Percentiles rank a stretch among this genome's conserved stretches.
phyloP scores from a whole-genome alignment of 1,284 basidiomycete genomes.

The Trametes versicolor region DNA sequence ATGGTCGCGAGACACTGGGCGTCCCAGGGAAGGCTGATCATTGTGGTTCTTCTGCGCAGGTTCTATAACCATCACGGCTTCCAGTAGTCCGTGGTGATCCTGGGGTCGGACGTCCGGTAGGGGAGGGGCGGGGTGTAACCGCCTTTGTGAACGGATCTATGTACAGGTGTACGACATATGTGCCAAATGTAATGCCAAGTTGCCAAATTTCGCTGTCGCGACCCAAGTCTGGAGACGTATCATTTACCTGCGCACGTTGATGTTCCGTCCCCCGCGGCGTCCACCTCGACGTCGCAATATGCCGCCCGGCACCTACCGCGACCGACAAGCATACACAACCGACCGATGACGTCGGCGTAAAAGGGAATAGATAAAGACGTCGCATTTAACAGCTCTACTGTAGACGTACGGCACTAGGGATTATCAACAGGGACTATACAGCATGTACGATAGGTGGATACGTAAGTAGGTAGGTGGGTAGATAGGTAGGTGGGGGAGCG shows the following conservation, averaged over 20 bases:
- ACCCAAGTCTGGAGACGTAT: neutral
- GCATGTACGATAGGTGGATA: conserved; percentile 3
- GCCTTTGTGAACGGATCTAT: neutral
- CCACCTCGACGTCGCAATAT: neutral
- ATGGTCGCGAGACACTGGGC: neutral
- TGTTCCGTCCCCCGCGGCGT: neutral
- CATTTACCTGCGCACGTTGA: neutral
- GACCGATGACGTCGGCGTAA: neutral
- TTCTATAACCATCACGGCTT: conserved; percentile 39
- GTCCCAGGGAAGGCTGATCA: too few relatives aligned
- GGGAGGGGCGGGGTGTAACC: neutral
- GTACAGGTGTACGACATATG: neutral
- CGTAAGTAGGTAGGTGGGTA: neutral
- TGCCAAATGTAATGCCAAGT: neutral
- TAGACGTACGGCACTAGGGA: conserved; percentile 11
- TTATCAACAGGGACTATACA: conserved; percentile 21
- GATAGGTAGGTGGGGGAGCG: neutral
- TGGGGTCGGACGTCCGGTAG: neutral
- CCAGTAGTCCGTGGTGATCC: neutral
- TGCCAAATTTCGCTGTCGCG: neutral
- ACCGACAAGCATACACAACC: neutral
- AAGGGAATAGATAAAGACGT: conserved; percentile 8
- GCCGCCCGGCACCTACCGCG: neutral
- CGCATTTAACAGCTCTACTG: conserved; percentile 8
- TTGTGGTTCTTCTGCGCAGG: conserved; percentile 20